Evolutionary conservation across 345 rosid genomes (phyloP), one percentile per base, ranked within the genome.

Genomic region (Raphanus raphanistrum): DNA sequence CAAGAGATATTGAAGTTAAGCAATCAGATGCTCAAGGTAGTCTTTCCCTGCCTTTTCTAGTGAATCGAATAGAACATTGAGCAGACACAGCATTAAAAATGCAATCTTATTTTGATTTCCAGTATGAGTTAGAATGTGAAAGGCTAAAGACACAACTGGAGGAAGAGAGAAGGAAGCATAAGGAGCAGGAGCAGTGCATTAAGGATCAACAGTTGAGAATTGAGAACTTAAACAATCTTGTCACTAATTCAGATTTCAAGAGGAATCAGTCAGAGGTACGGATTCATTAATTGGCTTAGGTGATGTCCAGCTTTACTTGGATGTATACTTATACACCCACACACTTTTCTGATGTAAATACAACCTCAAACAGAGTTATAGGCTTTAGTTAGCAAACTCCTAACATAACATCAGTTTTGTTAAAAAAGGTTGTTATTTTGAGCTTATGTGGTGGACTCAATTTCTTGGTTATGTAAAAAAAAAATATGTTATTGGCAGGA

Each of bases 11-110:
- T 95, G 74, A 92, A 90, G 60, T 80, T 95, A 74, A 83, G 98
- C 82, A 95, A 95, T 66, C 96, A 86, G 57, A 95, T 91, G 99
- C 88, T 95, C 72, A 90, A 88, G 94, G 97, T 91, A 82, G 76
- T 15, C 52, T 83, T 6, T 32, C 35, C 6, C 35, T 0, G 35
- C 35, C n/a, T 69, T 62, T 63, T 58, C 50, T 2, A 32, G 35
- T 32, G 7, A 32, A 65, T 41, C 16, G 54, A 64, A 29, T 57
- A n/a, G 17, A 32, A 71, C 68, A 50, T 50, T 55, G 32, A 54
- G 68, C 10, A 21, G 38, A 61, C 57, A 69, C 10, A 12, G 10
- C 13, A 43, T 36, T 63, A 72, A n/a, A 38, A 57, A 60, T 68
- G 43, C 28, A 7, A 62, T 70, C 62, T 64, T 52, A 59, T 36